A percentile compares a stretch with the other conserved stretches of the same genome.
phyloP scores from a whole-genome alignment of 2,329 filamentous ascomycete species.

The Fusarium verrucosum region DNA sequence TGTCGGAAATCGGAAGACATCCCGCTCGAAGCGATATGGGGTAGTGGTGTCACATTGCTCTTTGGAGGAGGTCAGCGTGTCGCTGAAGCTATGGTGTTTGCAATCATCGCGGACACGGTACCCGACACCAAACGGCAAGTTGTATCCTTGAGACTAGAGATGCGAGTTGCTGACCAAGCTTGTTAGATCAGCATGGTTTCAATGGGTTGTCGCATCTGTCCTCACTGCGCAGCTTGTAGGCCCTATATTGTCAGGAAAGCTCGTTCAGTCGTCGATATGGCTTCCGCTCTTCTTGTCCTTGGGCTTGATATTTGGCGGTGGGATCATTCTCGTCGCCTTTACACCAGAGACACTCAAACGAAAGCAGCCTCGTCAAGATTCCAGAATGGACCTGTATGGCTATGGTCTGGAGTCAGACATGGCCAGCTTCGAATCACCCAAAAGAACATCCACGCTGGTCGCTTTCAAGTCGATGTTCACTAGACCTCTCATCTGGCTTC shows the following conservation, averaged over 20 bases:
- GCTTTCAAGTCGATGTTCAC: constrained; percentile 29
- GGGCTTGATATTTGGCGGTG: constrained; percentile 26
- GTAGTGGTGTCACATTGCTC: constrained; percentile 32
- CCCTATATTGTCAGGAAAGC: constrained; percentile 26
- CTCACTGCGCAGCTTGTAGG: constrained; percentile 36
- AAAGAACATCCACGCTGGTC: not conserved
- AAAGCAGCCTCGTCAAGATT: not conserved
- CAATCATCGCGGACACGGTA: constrained; percentile 38
- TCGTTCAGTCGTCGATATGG: constrained; percentile 35
- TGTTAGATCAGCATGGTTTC: constrained; percentile 40
- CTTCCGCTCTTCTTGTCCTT: constrained; percentile 35
- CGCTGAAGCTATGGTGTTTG: constrained; percentile 44
- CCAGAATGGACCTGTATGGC: not conserved
- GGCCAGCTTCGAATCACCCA: not conserved
- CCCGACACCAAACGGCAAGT: constrained; percentile 29
- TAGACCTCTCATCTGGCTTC: constrained; percentile 33
- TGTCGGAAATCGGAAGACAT: constrained; percentile 31
- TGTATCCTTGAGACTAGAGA: not conserved
- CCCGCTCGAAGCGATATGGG: constrained; percentile 42
- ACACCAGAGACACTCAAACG: constrained; percentile 38
- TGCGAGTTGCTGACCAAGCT: not conserved
- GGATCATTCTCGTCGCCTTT: constrained; percentile 23
- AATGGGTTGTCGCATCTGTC: constrained; percentile 38
- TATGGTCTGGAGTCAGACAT: not conserved
- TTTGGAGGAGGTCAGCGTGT: constrained; percentile 42